phyloP scores from a whole-genome alignment of 1,284 basidiomycete species.

The Sanghuangporus sanghuang region DNA sequence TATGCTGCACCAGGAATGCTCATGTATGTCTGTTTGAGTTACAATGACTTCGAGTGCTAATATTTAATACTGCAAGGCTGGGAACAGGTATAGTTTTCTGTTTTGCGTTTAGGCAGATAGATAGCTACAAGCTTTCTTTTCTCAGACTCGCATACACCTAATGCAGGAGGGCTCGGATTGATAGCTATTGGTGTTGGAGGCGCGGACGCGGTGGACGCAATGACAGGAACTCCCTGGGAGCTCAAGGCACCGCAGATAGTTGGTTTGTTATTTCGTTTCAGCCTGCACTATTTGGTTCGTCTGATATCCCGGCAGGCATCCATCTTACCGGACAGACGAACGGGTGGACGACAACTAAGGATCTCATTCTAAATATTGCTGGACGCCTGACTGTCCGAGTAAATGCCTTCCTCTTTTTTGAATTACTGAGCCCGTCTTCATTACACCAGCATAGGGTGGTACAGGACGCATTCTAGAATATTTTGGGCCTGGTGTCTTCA shows the following conservation, averaged over 20 bases:
- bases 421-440: slow-evolving; percentile 9
- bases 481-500: slow-evolving; percentile 89
- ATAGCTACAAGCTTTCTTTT: slow-evolving; percentile 25
- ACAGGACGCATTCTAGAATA: slow-evolving; percentile 97
- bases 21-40: slow-evolving; percentile 45
- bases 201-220: slow-evolving; percentile 97
- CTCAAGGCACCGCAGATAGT: slow-evolving; percentile 90
- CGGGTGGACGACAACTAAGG: slow-evolving; percentile 96
- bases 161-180: slow-evolving; percentile 97
- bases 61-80: slow-evolving; percentile 41
- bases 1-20: slow-evolving; percentile 89
- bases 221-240: slow-evolving; percentile 99
- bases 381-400: slow-evolving; percentile 93
- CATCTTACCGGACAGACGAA: slow-evolving; percentile 85
- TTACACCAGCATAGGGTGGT: slow-evolving; percentile 59
- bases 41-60: slow-evolving; percentile 4
- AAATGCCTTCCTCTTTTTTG: slow-evolving; percentile 26
- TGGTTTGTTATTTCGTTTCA: slow-evolving; percentile 40
- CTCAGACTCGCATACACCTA: slow-evolving; percentile 95
- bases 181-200: slow-evolving; percentile 98
- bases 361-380: slow-evolving; percentile 91
- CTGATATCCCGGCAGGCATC: slow-evolving; percentile 44
- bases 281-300: background rate
- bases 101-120: slow-evolving; percentile 5
- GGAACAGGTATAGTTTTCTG: slow-evolving; percentile 52